phyloP scores from a whole-genome alignment of 2,329 filamentous ascomycete species.

The Aspergillus chevalieri region DNA sequence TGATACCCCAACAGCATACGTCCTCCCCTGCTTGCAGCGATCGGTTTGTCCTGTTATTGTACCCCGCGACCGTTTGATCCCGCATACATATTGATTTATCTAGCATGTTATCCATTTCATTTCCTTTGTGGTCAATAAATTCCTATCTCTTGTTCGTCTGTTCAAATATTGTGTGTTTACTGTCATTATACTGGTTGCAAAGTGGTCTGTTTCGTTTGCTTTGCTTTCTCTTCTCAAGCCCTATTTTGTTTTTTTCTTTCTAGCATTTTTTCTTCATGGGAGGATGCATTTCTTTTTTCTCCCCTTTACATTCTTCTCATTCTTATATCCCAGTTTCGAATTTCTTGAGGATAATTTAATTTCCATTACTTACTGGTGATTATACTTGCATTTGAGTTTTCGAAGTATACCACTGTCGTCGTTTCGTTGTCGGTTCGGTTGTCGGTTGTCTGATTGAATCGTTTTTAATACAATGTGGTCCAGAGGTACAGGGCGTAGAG shows the following conservation, averaged over 20 bases:
- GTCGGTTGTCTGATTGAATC: no score
- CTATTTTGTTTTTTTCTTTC: neutral
- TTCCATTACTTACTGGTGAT: no score
- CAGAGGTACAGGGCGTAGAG: no score
- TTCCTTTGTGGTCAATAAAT: constrained; percentile 14
- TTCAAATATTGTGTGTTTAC: constrained; percentile 11
- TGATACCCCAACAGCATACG: constrained; percentile 35
- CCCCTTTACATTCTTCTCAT: no score
- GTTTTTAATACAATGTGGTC: no score
- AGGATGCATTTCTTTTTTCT: neutral
- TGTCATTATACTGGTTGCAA: constrained; percentile 15
- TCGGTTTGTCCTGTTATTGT: constrained; percentile 27
- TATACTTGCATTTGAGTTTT: no score
- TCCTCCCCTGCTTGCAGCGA: constrained; percentile 28
- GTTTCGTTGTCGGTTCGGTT: no score
- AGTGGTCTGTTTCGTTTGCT: constrained; percentile 5
- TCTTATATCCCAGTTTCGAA: no score
- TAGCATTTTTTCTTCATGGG: neutral
- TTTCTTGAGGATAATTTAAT: no score
- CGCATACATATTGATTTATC: constrained; percentile 29
- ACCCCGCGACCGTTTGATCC: constrained; percentile 15
- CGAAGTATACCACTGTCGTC: no score
- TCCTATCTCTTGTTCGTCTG: constrained; percentile 15
- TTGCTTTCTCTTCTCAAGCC: constrained; percentile 6
- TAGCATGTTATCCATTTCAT: constrained; percentile 26